Percentiles rank a stretch among this genome's conserved stretches.
Evolutionary conservation across 768 basidiomycete genomes (phyloP).

Genomic region (Xanthoconium purpureum): DNA sequence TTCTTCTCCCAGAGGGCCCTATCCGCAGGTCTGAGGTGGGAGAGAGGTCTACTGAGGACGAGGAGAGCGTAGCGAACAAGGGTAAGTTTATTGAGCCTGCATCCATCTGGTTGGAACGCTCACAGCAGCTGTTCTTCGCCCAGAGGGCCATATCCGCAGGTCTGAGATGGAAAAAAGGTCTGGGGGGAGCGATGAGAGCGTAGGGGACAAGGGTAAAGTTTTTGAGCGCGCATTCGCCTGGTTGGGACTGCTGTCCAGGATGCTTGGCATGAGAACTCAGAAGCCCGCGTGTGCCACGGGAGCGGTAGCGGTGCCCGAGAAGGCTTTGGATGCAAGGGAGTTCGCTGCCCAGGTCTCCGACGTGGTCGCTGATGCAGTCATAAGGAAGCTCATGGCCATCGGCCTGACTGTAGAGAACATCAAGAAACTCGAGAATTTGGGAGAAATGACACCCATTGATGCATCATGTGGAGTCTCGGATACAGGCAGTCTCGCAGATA

Average conservation of each 20-base stretch:
- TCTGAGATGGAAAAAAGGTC: not conserved
- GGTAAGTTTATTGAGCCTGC: not conserved
- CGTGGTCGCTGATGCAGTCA: not conserved
- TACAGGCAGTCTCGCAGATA: not conserved
- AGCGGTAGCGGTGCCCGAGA: no score
- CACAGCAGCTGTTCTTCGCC: not conserved
- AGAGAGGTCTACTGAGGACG: not conserved
- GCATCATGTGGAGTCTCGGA: not conserved
- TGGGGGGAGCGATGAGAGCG: not conserved
- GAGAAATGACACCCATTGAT: no score
- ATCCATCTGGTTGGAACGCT: not conserved
- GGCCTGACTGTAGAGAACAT: not conserved
- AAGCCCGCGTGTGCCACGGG: not conserved
- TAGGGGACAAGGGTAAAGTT: not conserved
- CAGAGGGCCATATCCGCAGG: not conserved
- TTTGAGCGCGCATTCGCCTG: not conserved
- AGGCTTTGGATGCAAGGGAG: not conserved
- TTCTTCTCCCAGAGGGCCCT: no score
- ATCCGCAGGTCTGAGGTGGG: not conserved
- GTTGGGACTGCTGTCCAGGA: not conserved
- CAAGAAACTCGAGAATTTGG: not conserved
- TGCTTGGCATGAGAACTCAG: not conserved
- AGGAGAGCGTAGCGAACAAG: not conserved
- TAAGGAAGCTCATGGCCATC: not conserved
- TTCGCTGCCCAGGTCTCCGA: not conserved